These are phyloP conservation scores for Knoxia roxburghii DNA, from an alignment of 257 asterid species.

Conservation along the genomic window DNA sequence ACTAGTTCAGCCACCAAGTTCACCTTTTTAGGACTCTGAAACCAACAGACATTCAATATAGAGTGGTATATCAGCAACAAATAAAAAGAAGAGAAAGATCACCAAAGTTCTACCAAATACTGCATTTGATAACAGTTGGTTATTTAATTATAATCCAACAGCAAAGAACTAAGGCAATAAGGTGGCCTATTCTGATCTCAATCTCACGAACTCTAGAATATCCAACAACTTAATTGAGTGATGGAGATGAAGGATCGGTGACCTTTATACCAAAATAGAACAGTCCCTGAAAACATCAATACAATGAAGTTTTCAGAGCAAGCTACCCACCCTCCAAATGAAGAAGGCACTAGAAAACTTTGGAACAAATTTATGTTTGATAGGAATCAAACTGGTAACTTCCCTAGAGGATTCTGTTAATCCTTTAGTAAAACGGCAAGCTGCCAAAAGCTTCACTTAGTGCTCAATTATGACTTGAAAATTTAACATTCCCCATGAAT, in stretches of 20 bases:
- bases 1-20: conserved; percentile 90
- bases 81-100: not conserved
- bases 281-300: not conserved
- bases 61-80: conserved; percentile 7
- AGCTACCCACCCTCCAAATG: too few relatives aligned
- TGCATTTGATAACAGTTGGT: not conserved
- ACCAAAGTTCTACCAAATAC: not conserved
- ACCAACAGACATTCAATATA: not conserved
- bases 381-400: not conserved
- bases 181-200: not conserved
- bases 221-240: not conserved
- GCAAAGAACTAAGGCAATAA: not conserved
- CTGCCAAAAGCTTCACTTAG: not conserved
- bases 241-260: not conserved
- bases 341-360: not conserved
- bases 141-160: not conserved
- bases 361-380: not conserved
- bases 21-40: conserved; percentile 91
- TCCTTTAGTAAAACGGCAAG: not conserved
- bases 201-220: not conserved
- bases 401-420: not conserved
- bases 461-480: not conserved
- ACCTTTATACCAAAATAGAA: not conserved
- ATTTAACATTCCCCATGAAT: not conserved
- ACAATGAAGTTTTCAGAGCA: not conserved